Evolutionary conservation across 2,329 filamentous ascomycete species (phyloP).

Genomic region (Trichophyton equinum): DNA sequence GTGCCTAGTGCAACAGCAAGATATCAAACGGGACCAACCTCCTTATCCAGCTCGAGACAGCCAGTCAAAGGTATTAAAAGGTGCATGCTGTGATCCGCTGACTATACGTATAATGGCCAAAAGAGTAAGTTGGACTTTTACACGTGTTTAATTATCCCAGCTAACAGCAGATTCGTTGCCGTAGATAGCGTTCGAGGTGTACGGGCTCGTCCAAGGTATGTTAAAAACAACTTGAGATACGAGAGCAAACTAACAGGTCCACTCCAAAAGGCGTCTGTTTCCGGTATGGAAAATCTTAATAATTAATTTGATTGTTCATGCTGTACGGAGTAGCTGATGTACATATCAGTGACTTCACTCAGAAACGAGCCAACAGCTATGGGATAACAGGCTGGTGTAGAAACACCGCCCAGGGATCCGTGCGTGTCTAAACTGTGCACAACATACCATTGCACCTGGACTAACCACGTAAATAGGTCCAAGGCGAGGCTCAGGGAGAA

Average conservation of each 20-base stretch:
- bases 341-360: conserved; percentile 29
- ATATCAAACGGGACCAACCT: no score
- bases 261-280: conserved; percentile 37
- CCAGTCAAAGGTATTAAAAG: no score
- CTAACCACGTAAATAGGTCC: conserved; percentile 46
- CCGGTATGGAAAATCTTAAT: conserved; percentile 25
- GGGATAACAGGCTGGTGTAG: conserved; percentile 38
- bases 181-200: conserved; percentile 38
- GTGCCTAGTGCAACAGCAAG: no score
- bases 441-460: not conserved
- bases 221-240: not conserved
- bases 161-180: not conserved
- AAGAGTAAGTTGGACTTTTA: not conserved
- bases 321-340: not conserved
- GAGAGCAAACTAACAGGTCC: not conserved
- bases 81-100: no score
- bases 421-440: conserved; percentile 15
- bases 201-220: conserved; percentile 59
- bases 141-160: not conserved
- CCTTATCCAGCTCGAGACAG: no score
- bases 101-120: not conserved
- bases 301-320: not conserved
- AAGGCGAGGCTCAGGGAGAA: conserved; percentile 75
- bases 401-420: conserved; percentile 36
- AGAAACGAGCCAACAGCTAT: conserved; percentile 31